Percentiles rank a stretch among this genome's conserved stretches.
Evolutionary conservation across 1,284 basidiomycete species (phyloP).

Genomic region (Amylostereum areolatum): DNA sequence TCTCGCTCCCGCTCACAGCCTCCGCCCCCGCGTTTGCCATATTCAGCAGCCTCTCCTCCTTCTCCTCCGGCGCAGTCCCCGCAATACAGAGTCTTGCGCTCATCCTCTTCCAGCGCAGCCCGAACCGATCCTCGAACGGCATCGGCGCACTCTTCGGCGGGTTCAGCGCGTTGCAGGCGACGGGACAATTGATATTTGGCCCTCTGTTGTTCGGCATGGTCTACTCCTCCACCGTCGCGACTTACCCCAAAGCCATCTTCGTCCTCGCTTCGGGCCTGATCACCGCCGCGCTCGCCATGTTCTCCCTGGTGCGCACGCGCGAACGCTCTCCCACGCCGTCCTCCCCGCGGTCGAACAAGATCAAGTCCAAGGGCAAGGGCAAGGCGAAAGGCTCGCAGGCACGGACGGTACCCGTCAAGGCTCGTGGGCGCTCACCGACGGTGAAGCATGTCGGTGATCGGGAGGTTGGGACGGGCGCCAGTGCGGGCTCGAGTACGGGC

Average conservation of each 20-base stretch:
- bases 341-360: no score
- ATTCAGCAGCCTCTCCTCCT: slow-evolving; percentile 48
- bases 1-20: slow-evolving; percentile 40
- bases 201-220: slow-evolving; percentile 66
- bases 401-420: slow-evolving; percentile 1
- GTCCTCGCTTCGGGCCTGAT: slow-evolving; percentile 46
- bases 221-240: slow-evolving; percentile 60
- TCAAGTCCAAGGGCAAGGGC: slow-evolving; percentile 2
- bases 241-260: slow-evolving; percentile 64
- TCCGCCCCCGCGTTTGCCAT: slow-evolving; percentile 50
- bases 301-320: slow-evolving; percentile 43
- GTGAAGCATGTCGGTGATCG: slow-evolving; percentile 28
- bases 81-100: slow-evolving; percentile 67
- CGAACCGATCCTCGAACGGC: slow-evolving; percentile 27
- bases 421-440: slow-evolving; percentile 27
- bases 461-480: background rate
- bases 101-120: slow-evolving; percentile 55
- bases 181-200: slow-evolving; percentile 62
- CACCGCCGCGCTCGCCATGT: slow-evolving; percentile 37
- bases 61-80: slow-evolving; percentile 59
- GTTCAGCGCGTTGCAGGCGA: slow-evolving; percentile 58
- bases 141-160: slow-evolving; percentile 55
- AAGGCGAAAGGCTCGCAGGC: slow-evolving; percentile 9
- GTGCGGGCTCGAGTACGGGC: no score
- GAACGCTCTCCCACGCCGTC: background rate